Evolutionary conservation across 2,329 filamentous ascomycete species (phyloP).

Genomic region (Remersonia thermophila): DNA sequence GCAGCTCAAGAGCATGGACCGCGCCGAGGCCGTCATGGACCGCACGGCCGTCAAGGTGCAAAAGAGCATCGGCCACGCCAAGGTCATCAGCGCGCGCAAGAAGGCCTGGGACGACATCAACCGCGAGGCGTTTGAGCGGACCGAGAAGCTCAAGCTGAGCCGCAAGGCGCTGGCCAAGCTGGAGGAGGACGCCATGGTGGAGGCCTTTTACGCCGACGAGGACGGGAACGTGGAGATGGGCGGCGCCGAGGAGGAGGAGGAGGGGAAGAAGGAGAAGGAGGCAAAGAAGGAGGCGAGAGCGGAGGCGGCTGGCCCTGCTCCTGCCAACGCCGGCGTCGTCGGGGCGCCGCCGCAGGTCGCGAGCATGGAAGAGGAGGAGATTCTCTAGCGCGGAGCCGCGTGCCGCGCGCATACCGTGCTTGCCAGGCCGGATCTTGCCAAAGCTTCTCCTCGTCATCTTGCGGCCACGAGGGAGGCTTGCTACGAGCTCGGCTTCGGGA

Average conservation of each 20-base stretch:
- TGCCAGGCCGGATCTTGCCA: too few relatives aligned
- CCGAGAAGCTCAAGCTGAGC: slow-evolving; percentile 5
- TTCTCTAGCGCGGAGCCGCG: slow-evolving; percentile 10
- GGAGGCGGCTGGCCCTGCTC: too few relatives aligned
- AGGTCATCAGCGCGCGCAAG: slow-evolving; percentile 15
- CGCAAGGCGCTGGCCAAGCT: slow-evolving; percentile 12
- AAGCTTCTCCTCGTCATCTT: too few relatives aligned
- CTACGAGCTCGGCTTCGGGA: too few relatives aligned
- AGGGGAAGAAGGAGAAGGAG: too few relatives aligned
- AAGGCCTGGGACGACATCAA: slow-evolving; percentile 19
- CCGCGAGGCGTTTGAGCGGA: slow-evolving; percentile 7
- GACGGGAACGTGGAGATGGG: slow-evolving; percentile 27
- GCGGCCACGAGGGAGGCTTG: too few relatives aligned
- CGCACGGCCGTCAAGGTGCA: slow-evolving; percentile 29
- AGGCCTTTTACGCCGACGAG: slow-evolving; percentile 14
- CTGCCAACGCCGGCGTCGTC: too few relatives aligned
- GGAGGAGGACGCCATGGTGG: slow-evolving; percentile 15
- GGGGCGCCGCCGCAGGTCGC: too few relatives aligned
- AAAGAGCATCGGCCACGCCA: slow-evolving; percentile 15
- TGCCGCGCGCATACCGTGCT: too few relatives aligned
- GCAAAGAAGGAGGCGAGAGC: too few relatives aligned
- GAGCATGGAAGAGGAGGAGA: slow-evolving; percentile 9
- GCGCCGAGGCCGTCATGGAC: slow-evolving; percentile 47
- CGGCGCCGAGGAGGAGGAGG: slow-evolving; percentile 11
- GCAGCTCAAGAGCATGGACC: slow-evolving; percentile 45